Conservation (phyloP, 192 early-diverging fungal genomes). For the Rhizophagus clarus region DNA sequence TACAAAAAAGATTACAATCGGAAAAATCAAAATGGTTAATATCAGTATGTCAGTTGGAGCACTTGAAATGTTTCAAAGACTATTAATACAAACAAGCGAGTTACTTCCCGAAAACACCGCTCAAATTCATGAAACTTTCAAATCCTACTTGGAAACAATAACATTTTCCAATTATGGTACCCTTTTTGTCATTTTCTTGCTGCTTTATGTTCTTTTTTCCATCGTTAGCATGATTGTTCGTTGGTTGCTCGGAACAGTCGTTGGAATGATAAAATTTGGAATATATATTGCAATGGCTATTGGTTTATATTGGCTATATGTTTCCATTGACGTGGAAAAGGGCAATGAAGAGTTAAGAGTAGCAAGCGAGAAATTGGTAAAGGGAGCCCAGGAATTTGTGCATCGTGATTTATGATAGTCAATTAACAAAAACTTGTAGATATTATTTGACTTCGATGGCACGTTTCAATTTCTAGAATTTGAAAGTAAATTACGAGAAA, state of each 20-base stretch:
- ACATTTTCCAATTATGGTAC: neutral
- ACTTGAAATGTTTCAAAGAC: neutral
- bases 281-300: neutral
- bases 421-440: neutral
- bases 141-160: neutral
- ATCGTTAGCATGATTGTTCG: neutral
- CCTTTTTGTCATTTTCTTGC: constrained; percentile 10
- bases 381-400: constrained; percentile 10
- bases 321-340: constrained; percentile 17
- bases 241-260: constrained; percentile 10
- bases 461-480: neutral
- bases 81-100: neutral
- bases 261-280: constrained; percentile 20
- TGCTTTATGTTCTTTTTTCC: constrained; percentile 6
- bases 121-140: neutral
- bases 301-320: constrained; percentile 22
- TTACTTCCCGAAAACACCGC: neutral
- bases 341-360: constrained; percentile 28
- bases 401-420: neutral
- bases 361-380: constrained; percentile 9
- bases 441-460: neutral
- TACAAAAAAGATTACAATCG: too few species aligned
- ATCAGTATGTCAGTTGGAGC: neutral
- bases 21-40: neutral
- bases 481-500: neutral